Percentiles rank a stretch among this genome's conserved stretches.
phyloP scores from a whole-genome alignment of 2,329 filamentous ascomycete species.

The Epichloe coenophiala region DNA sequence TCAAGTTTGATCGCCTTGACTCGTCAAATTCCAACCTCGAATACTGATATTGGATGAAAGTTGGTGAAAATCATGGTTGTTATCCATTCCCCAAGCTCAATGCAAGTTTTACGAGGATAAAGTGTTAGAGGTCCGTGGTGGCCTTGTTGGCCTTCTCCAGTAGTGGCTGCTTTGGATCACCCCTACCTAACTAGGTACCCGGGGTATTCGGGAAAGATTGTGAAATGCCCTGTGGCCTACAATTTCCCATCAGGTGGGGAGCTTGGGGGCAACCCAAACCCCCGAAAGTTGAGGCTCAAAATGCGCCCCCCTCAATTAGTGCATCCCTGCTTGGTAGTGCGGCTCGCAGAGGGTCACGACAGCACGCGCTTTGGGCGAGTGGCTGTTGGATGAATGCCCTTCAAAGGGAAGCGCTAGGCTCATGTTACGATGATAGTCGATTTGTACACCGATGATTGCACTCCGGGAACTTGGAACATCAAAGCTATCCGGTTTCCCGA shows the following conservation, averaged over 20 bases:
- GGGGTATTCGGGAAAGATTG: not conserved
- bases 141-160: too few species aligned
- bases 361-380: not conserved
- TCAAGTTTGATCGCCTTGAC: too few species aligned
- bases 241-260: not conserved
- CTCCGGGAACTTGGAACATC: too few species aligned
- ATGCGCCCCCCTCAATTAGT: not conserved
- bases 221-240: not conserved
- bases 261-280: conserved; percentile 1
- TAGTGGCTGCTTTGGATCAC: not conserved
- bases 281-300: conserved; percentile 6
- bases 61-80: too few species aligned
- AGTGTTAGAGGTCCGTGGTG: too few species aligned
- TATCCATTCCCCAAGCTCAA: too few species aligned
- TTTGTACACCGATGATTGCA: too few species aligned
- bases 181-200: not conserved
- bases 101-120: too few species aligned
- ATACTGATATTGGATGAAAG: too few species aligned
- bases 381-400: not conserved
- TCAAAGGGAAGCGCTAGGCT: not conserved
- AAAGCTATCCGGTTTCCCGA: too few species aligned
- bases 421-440: too few species aligned
- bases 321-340: not conserved
- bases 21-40: too few species aligned
- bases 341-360: not conserved